A percentile compares a stretch with the other conserved stretches of the same genome.
Evolutionary conservation across 1,139 yeast species (phyloP).

Genomic region (Pichia sp.): DNA sequence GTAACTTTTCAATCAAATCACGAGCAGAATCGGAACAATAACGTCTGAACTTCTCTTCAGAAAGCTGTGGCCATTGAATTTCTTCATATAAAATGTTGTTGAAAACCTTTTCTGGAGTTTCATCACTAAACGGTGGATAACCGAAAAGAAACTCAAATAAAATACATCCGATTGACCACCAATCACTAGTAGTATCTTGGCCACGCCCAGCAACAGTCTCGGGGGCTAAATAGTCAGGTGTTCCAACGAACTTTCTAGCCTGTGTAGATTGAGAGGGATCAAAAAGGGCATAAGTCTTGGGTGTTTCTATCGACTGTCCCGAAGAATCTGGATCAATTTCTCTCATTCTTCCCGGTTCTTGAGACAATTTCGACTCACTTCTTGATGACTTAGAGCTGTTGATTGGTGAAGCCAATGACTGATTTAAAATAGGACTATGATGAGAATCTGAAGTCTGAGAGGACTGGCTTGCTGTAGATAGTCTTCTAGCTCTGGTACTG

Average conservation of each 20-base stretch:
- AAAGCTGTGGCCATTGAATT: constrained; percentile 78
- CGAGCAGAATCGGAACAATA: constrained; percentile 65
- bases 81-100: constrained; percentile 67
- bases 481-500: constrained; percentile 19
- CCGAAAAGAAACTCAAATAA: constrained; percentile 90
- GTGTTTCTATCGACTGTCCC: constrained; percentile 5
- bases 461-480: constrained; percentile 35
- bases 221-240: constrained; percentile 97
- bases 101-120: constrained; percentile 76
- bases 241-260: constrained; percentile 75
- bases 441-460: constrained; percentile 34
- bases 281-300: constrained; percentile 53
- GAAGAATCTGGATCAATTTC: constrained; percentile 8
- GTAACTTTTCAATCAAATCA: constrained; percentile 62
- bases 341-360: not conserved
- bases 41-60: constrained; percentile 47
- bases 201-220: constrained; percentile 86
- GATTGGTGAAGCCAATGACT: constrained; percentile 41
- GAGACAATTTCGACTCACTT: not conserved
- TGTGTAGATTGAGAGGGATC: constrained; percentile 54
- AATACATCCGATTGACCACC: constrained; percentile 99
- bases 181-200: constrained; percentile 85
- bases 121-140: constrained; percentile 90
- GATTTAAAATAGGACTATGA: not conserved
- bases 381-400: constrained; percentile 5